These are phyloP conservation scores for Candida nitratophila DNA, from an alignment of 805 yeast species.

Conservation along the genomic window DNA sequence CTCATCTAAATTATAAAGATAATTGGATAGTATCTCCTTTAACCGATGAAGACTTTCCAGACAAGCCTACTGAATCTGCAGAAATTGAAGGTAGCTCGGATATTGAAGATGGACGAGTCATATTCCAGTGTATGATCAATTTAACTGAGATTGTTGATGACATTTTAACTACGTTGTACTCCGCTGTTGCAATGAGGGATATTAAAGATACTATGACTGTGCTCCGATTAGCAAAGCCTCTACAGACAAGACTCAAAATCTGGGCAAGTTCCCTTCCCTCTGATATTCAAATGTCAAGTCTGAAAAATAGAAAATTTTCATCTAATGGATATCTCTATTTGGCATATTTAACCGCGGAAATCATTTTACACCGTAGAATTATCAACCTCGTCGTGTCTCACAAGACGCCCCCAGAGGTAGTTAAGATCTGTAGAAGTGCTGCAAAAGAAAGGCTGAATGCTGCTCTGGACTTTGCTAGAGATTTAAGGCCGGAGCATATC, in stretches of 20 bases:
- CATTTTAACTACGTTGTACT: conserved; percentile 29
- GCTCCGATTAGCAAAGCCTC: conserved; percentile 34
- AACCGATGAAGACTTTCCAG: conserved; percentile 57
- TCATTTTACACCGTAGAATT: conserved; percentile 36
- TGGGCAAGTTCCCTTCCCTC: conserved; percentile 38
- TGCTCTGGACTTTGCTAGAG: conserved; percentile 38
- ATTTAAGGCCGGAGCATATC: conserved; percentile 40
- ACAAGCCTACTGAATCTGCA: conserved; percentile 18
- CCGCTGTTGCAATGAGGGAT: conserved; percentile 33
- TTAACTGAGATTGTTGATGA: conserved; percentile 32
- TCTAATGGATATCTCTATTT: conserved; percentile 39
- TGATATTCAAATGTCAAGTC: conserved; percentile 36
- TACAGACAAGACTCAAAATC: conserved; percentile 23
- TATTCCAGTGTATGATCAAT: conserved; percentile 31
- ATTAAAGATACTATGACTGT: conserved; percentile 30
- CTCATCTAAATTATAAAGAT: conserved; percentile 12
- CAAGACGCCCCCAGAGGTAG: conserved; percentile 1
- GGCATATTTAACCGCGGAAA: conserved; percentile 39
- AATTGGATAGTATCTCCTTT: conserved; percentile 61
- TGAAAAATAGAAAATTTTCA: conserved; percentile 31
- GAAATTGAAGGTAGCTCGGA: conserved; percentile 46
- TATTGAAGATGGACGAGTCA: conserved; percentile 41
- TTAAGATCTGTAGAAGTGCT: conserved; percentile 30
- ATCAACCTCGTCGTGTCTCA: conserved; percentile 11
- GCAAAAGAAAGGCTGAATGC: conserved; percentile 36